These are phyloP conservation scores for Aspergillus avenaceus DNA, from an alignment of 495 filamentous ascomycete genomes.

Conservation along the genomic window DNA sequence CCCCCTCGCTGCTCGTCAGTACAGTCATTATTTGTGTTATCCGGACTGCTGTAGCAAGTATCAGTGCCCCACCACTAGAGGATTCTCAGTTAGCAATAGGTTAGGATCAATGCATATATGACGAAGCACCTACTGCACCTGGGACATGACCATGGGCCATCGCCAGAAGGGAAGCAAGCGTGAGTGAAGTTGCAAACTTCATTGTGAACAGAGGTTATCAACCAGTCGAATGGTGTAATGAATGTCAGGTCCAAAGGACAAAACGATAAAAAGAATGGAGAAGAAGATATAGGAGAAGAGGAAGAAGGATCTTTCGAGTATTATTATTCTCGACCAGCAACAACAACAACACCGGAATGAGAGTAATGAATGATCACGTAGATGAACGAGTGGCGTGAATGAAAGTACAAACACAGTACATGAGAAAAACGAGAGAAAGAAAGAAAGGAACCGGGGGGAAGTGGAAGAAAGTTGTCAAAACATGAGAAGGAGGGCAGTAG, in stretches of 20 bases:
- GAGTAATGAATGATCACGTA: not conserved
- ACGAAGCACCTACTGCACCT: constrained; percentile 23
- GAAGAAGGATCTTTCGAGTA: not conserved
- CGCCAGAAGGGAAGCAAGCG: constrained; percentile 28
- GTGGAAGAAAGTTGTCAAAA: no score
- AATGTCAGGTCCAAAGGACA: constrained; percentile 7
- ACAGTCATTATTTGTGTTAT: constrained; percentile 75
- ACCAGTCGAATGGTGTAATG: constrained; percentile 7
- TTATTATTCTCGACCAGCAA: not conserved
- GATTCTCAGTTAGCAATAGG: constrained; percentile 6
- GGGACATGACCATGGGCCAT: constrained; percentile 33
- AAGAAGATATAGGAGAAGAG: not conserved
- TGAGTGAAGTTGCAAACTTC: constrained; percentile 21
- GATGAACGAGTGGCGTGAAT: not conserved
- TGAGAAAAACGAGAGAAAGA: constrained; percentile 24
- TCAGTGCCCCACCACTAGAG: constrained; percentile 52
- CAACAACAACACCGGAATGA: not conserved
- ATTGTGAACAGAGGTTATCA: constrained; percentile 20
- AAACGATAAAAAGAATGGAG: not conserved
- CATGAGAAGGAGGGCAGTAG: no score
- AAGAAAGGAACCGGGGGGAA: not conserved
- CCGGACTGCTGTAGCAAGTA: constrained; percentile 60
- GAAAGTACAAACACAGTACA: not conserved
- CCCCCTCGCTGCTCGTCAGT: constrained; percentile 59
- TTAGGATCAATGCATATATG: not conserved